phyloP scores from a whole-genome alignment of 495 filamentous ascomycete species.

The Penicillium psychrofluorescens region DNA sequence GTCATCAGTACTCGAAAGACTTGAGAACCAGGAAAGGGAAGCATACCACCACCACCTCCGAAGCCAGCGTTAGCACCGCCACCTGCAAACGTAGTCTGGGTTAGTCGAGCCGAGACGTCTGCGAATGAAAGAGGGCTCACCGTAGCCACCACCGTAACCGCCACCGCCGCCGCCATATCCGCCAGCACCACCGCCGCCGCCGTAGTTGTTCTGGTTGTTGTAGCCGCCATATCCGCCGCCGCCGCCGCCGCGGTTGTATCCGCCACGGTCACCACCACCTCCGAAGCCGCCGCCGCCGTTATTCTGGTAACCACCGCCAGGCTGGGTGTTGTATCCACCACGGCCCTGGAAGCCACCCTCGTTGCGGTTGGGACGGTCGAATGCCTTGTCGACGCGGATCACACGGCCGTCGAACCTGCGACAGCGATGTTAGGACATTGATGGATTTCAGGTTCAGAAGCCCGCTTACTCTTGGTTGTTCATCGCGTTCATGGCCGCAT shows the following conservation, averaged over 20 bases:
- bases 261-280: slow-evolving; percentile 28
- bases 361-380: slow-evolving; percentile 52
- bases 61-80: slow-evolving; percentile 26
- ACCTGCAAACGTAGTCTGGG: slow-evolving; percentile 1
- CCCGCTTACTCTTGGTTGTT: slow-evolving; percentile 83
- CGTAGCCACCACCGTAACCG: slow-evolving; percentile 19
- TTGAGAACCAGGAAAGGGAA: not conserved
- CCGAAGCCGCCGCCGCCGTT: slow-evolving; percentile 21
- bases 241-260: slow-evolving; percentile 12
- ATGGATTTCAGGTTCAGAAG: too few relatives aligned
- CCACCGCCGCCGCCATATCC: slow-evolving; percentile 16
- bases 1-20: not conserved
- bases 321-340: slow-evolving; percentile 34
- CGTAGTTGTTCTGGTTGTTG: slow-evolving; percentile 4
- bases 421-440: too few relatives aligned
- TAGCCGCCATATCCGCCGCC: slow-evolving; percentile 13
- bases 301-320: slow-evolving; percentile 23
- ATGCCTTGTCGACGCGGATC: slow-evolving; percentile 95
- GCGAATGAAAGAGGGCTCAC: not conserved
- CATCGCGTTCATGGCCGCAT: slow-evolving; percentile 74
- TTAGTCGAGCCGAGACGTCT: not conserved
- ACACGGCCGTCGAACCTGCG: slow-evolving; percentile 87
- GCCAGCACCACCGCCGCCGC: slow-evolving; percentile 19
- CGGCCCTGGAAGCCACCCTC: slow-evolving; percentile 39
- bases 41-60: slow-evolving; percentile 31